A percentile compares a stretch with the other conserved stretches of the same genome.
Evolutionary conservation across 2,329 filamentous ascomycete species (phyloP).

Genomic region (Aspergillus tanneri): DNA sequence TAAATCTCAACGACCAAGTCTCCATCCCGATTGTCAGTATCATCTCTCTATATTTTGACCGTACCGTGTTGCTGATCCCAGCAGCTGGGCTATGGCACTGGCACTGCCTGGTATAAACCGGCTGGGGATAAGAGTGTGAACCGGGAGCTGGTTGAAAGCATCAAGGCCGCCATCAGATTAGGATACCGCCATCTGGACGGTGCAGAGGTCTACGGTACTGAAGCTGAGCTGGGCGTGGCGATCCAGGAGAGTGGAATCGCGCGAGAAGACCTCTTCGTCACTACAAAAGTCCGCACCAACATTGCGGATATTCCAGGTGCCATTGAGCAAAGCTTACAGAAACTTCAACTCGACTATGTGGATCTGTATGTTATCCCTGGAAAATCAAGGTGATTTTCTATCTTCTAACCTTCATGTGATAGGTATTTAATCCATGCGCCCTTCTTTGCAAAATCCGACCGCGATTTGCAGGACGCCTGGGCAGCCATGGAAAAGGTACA

Average conservation of each 20-base stretch:
- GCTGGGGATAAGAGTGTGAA: slow-evolving; percentile 51
- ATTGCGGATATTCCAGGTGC: slow-evolving; percentile 57
- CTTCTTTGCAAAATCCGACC: slow-evolving; percentile 56
- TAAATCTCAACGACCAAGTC: slow-evolving; percentile 58
- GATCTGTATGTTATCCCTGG: slow-evolving; percentile 52
- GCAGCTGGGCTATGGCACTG: slow-evolving; percentile 62
- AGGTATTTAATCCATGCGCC: slow-evolving; percentile 64
- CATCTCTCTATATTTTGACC: not conserved
- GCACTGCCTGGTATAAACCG: slow-evolving; percentile 64
- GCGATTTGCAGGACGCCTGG: slow-evolving; percentile 59
- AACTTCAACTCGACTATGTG: slow-evolving; percentile 61
- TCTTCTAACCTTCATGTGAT: not conserved
- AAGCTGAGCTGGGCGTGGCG: slow-evolving; percentile 49
- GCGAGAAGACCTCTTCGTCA: slow-evolving; percentile 52
- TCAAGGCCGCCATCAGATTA: slow-evolving; percentile 58
- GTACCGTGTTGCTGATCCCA: slow-evolving; percentile 5
- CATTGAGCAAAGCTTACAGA: slow-evolving; percentile 57
- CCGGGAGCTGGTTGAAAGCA: slow-evolving; percentile 53
- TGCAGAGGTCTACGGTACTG: slow-evolving; percentile 57
- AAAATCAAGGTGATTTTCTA: not conserved
- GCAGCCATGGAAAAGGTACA: slow-evolving; percentile 60
- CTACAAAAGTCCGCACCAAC: slow-evolving; percentile 57
- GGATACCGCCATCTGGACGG: slow-evolving; percentile 65
- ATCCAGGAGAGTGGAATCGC: slow-evolving; percentile 49
- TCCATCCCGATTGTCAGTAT: slow-evolving; percentile 55